Percentiles rank a stretch among this genome's conserved stretches.
These are phyloP conservation scores for Eremochloa ophiuroides DNA, from an alignment of 176 grass and related monocot species.

Conservation along the genomic window DNA sequence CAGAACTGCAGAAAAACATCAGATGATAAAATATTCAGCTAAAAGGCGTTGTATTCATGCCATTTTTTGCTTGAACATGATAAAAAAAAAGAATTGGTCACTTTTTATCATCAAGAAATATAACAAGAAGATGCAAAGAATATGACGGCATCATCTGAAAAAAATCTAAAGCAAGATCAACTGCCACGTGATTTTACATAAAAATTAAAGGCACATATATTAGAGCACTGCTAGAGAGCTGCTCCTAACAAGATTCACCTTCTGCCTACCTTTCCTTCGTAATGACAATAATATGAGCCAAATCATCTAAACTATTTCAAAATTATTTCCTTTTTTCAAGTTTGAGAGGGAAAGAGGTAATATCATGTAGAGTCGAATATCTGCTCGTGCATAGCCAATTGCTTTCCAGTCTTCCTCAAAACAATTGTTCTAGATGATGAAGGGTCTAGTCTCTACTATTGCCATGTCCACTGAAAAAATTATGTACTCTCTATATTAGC, in stretches of 20 bases:
- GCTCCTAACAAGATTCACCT: neutral
- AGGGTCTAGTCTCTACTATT: neutral
- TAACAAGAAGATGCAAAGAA: neutral
- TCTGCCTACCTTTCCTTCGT: conserved; percentile 7
- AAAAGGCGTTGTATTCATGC: neutral
- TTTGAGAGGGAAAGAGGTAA: neutral
- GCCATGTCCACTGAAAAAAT: conserved; percentile 12
- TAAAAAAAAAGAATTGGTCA: neutral
- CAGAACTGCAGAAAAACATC: neutral
- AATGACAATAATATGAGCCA: neutral
- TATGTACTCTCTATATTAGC: neutral
- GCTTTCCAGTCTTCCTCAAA: conserved; percentile 1
- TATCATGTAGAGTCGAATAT: neutral
- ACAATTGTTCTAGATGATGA: conserved; percentile 16
- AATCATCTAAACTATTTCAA: conserved; percentile 21
- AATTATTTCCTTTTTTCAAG: conserved; percentile 7
- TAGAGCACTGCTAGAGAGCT: neutral
- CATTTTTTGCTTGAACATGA: neutral
- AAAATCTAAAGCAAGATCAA: conserved; percentile 3
- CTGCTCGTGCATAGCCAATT: conserved; percentile 10
- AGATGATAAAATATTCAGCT: neutral
- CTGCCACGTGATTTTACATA: conserved; percentile 1
- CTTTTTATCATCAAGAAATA: neutral
- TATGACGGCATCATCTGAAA: neutral
- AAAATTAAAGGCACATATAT: conserved; percentile 16